Base-by-base conservation (phyloP, 2,329 filamentous ascomycete genomes). In the Metarhizium brunneum region DNA sequence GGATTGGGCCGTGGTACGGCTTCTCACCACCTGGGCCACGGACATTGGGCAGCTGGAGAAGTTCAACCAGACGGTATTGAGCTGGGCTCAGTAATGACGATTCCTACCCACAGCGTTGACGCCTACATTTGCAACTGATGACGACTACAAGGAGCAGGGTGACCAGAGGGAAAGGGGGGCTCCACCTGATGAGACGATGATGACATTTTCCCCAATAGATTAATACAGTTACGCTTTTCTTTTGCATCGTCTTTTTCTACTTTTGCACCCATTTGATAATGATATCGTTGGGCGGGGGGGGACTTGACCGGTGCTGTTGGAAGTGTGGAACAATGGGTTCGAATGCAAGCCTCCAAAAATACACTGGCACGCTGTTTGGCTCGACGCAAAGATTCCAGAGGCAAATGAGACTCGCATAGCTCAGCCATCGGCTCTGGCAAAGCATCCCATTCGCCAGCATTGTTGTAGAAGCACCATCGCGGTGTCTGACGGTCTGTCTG, bases 1-100 rank as follows among this genome's bases (percentile, higher is more conserved):
- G 54, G 68, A 67, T 7, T 61, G 65, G 50, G 71, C 70, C 0
- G 71, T 77, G 4, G 68, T 79, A 4, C 67, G 76, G 8, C 61
- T 79, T 51, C 63, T 79, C 32, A 79, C 77, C 1, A 78, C 76
- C 0, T 79, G 76, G 77, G 76, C 77, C 8, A 79, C 77, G 4
- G 72, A 77, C 14, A 59, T 60, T 3, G 57, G 62, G 16, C 68
- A 76, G 64, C 66, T 79, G 13, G 71, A 76, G 25, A 66, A 61
- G 25, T 73, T 73, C 35, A 61, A 64, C 35, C 50, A 63, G 49
- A 60, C 64, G 50, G 63, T 70, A 13, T 56, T 66, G 36, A 58
- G 56, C 55, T 63, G 62, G 62, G 18, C 52, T 54, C 40, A n/a
- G 40, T 55, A 38, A 55, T 25, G 25, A 38, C 25, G 36, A 18